Evolutionary conservation across 108 stramenopile genomes (phyloP).

Genomic region (Phaeodactylum tricornutum): DNA sequence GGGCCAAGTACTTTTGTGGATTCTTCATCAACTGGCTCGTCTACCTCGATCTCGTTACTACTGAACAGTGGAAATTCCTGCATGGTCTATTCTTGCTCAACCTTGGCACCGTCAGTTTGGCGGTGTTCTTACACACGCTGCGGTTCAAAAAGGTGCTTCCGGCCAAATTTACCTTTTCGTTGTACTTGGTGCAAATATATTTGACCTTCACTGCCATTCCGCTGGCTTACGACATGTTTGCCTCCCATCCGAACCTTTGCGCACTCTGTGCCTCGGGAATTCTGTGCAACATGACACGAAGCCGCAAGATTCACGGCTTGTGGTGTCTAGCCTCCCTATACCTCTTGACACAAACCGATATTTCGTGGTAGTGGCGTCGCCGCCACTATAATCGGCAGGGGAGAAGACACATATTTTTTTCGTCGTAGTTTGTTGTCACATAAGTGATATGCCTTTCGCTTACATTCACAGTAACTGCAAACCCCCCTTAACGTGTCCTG

Average conservation of each 20-base stretch:
- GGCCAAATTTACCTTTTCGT: constrained; percentile 24
- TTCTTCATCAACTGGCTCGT: constrained; percentile 28
- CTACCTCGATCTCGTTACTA: constrained; percentile 13
- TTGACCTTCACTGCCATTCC: constrained; percentile 23
- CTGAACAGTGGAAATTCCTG: constrained; percentile 17
- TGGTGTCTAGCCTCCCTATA: constrained; percentile 20
- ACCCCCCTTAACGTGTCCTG: too few species aligned
- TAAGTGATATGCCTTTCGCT: too few species aligned
- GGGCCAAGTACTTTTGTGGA: constrained; percentile 40
- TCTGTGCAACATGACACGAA: constrained; percentile 23
- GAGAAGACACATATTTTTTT: too few species aligned
- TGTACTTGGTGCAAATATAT: constrained; percentile 31
- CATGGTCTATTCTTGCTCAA: constrained; percentile 22
- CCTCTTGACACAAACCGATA: constrained; percentile 6
- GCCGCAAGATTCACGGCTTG: constrained; percentile 13
- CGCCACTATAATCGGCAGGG: too few species aligned
- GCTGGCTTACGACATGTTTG: constrained; percentile 20
- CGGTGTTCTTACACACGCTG: constrained; percentile 29
- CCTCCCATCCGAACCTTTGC: constrained; percentile 11
- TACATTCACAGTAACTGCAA: too few species aligned
- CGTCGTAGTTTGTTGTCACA: too few species aligned
- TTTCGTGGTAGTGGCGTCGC: constrained; percentile 14
- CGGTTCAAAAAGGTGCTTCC: constrained; percentile 34
- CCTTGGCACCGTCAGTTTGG: constrained; percentile 24
- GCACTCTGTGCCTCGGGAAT: constrained; percentile 14